phyloP scores from a whole-genome alignment of 495 filamentous ascomycete genomes.

The Aspergillus panamensis region DNA sequence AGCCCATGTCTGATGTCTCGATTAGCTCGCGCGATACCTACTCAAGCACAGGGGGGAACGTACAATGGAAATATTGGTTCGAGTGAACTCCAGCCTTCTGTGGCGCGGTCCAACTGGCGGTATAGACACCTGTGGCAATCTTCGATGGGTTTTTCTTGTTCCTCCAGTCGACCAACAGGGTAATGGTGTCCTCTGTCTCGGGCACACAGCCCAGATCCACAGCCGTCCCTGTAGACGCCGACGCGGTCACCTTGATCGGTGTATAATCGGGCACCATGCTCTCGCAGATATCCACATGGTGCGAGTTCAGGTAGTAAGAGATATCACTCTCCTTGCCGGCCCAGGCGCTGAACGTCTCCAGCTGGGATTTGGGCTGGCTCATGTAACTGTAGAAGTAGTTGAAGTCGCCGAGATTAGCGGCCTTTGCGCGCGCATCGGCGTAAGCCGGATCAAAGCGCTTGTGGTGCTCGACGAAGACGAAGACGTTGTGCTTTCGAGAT shows the following conservation, averaged over 20 bases:
- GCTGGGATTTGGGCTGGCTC: slow-evolving; percentile 87
- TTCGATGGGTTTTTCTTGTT: slow-evolving; percentile 63
- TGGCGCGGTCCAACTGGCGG: slow-evolving; percentile 90
- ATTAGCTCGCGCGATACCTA: no score
- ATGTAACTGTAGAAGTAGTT: slow-evolving; percentile 99
- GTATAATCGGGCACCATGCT: slow-evolving; percentile 80
- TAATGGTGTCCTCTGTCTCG: slow-evolving; percentile 89
- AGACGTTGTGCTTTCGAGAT: slow-evolving; percentile 71
- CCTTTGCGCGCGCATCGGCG: slow-evolving; percentile 72
- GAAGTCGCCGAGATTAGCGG: slow-evolving; percentile 77
- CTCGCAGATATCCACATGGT: slow-evolving; percentile 88
- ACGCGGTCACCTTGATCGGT: slow-evolving; percentile 75
- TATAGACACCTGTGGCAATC: slow-evolving; percentile 86
- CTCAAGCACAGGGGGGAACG: slow-evolving; percentile 10
- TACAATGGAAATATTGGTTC: slow-evolving; percentile 92
- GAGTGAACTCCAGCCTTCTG: slow-evolving; percentile 88
- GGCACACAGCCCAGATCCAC: slow-evolving; percentile 70
- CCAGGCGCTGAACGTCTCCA: slow-evolving; percentile 97
- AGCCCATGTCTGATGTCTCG: slow-evolving; percentile 58
- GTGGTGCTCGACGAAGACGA: slow-evolving; percentile 95
- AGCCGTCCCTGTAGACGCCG: slow-evolving; percentile 68
- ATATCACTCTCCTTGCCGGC: slow-evolving; percentile 89
- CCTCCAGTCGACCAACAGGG: slow-evolving; percentile 81
- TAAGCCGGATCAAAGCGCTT: slow-evolving; percentile 94
- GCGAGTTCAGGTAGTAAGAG: slow-evolving; percentile 90